These are phyloP conservation scores for Seiridium cupressi DNA, from an alignment of 2,329 filamentous ascomycete species.

Conservation along the genomic window DNA sequence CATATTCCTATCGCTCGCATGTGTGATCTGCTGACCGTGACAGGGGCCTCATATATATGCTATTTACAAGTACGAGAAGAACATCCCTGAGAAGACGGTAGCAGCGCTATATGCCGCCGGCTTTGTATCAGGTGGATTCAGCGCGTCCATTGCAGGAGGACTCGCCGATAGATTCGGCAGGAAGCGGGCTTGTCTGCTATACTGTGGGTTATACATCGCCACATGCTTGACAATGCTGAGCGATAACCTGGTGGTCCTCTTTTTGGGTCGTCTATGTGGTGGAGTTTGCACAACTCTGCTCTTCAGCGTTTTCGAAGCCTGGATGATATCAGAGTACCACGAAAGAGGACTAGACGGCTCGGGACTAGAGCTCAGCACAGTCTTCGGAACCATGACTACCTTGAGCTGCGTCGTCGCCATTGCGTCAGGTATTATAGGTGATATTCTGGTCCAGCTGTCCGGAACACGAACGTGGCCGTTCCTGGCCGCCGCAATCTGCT, in stretches of 20 bases:
- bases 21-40: not conserved
- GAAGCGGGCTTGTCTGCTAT: slow-evolving; percentile 48
- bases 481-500: slow-evolving; percentile 42
- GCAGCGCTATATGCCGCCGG: slow-evolving; percentile 43
- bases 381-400: slow-evolving; percentile 53
- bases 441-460: slow-evolving; percentile 45
- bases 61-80: slow-evolving; percentile 25
- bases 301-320: slow-evolving; percentile 58
- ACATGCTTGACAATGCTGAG: slow-evolving; percentile 52
- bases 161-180: slow-evolving; percentile 45
- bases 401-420: slow-evolving; percentile 57
- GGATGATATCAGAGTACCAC: slow-evolving; percentile 57
- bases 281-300: slow-evolving; percentile 57
- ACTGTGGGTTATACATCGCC: slow-evolving; percentile 50
- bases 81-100: slow-evolving; percentile 17
- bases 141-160: slow-evolving; percentile 37
- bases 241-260: slow-evolving; percentile 40
- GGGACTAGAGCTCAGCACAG: slow-evolving; percentile 28
- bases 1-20: not conserved
- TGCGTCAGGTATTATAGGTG: slow-evolving; percentile 48
- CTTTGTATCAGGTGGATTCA: slow-evolving; percentile 48
- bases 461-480: slow-evolving; percentile 53
- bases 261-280: slow-evolving; percentile 51
- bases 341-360: slow-evolving; percentile 40
- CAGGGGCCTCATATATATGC: slow-evolving; percentile 16